These are phyloP conservation scores for Apocynum venetum DNA, from an alignment of 257 asterid genomes.

Conservation along the genomic window DNA sequence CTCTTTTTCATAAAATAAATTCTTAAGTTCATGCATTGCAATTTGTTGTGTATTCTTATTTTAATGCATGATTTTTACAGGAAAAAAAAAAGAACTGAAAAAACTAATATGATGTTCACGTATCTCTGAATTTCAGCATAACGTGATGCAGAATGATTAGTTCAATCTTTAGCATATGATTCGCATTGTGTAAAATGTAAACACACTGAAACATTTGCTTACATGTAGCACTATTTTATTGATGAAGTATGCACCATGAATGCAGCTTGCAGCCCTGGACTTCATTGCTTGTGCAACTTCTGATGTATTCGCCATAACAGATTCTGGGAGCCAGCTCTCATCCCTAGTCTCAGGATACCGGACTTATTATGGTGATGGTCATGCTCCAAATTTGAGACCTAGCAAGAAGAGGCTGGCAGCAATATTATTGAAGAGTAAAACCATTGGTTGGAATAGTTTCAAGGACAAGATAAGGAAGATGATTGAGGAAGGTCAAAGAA, in stretches of 20 bases:
- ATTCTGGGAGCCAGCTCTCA: constrained; percentile 92
- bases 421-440: constrained; percentile 54
- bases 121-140: too few species aligned
- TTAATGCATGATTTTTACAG: too few species aligned
- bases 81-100: too few species aligned
- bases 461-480: constrained; percentile 62
- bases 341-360: constrained; percentile 86
- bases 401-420: constrained; percentile 82
- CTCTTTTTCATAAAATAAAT: not conserved
- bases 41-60: not conserved
- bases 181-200: not conserved
- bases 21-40: not conserved
- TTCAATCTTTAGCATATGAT: not conserved
- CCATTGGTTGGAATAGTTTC: constrained; percentile 56
- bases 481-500: constrained; percentile 81
- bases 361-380: constrained; percentile 72
- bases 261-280: constrained; percentile 96
- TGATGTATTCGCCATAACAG: constrained; percentile 87
- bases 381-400: constrained; percentile 77
- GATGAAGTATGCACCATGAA: not conserved
- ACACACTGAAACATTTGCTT: not conserved
- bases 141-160: too few species aligned
- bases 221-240: not conserved
- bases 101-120: too few species aligned
- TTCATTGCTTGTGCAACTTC: constrained; percentile 80